phyloP scores from a whole-genome alignment of 257 asterid species.

The Coffea canephora region DNA sequence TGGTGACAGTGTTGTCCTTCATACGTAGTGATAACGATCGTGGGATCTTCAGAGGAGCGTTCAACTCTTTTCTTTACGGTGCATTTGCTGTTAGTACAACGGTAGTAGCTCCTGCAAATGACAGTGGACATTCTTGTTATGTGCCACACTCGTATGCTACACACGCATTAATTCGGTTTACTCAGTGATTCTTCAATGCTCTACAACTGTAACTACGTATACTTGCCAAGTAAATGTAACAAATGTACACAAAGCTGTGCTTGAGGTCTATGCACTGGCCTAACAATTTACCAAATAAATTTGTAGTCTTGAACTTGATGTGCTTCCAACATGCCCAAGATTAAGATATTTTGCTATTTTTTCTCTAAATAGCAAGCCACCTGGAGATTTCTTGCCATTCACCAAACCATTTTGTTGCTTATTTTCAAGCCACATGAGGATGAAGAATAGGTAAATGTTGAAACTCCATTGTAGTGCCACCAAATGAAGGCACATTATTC shows the following conservation, averaged over 20 bases:
- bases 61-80: constrained; percentile 83
- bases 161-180: neutral
- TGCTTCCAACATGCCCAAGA: neutral
- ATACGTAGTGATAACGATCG: constrained; percentile 76
- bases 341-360: neutral
- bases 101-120: constrained; percentile 73
- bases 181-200: neutral
- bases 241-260: neutral
- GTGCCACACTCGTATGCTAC: neutral
- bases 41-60: constrained; percentile 67
- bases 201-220: neutral
- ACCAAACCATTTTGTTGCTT: neutral
- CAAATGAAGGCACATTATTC: neutral
- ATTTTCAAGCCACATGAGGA: neutral
- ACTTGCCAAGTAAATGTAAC: neutral
- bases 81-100: constrained; percentile 87
- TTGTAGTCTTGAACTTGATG: neutral
- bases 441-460: neutral
- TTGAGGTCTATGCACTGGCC: neutral
- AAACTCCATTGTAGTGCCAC: neutral
- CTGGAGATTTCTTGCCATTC: neutral
- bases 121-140: neutral
- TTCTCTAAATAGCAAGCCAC: no score
- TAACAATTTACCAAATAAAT: neutral
- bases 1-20: constrained; percentile 90